phyloP scores from a whole-genome alignment of 495 filamentous ascomycete genomes.

The Lophiostoma macrostomum region DNA sequence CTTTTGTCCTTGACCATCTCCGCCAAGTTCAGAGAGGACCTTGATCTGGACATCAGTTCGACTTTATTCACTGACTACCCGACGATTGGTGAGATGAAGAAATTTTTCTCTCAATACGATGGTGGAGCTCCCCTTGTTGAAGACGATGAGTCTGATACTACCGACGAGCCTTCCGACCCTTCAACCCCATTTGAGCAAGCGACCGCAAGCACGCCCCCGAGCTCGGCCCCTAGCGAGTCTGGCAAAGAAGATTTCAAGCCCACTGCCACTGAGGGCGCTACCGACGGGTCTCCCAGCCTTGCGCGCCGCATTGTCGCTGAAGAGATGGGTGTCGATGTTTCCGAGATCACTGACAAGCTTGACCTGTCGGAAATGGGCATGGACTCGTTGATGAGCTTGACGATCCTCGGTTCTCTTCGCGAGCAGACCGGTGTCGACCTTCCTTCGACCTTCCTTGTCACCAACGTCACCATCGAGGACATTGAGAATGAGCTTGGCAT shows the following conservation, averaged over 20 bases:
- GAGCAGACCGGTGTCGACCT: slow-evolving; percentile 46
- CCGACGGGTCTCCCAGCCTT: slow-evolving; percentile 38
- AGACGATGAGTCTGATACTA: slow-evolving; percentile 36
- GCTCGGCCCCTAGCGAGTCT: slow-evolving; percentile 41
- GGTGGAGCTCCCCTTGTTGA: slow-evolving; percentile 37
- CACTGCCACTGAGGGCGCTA: slow-evolving; percentile 14
- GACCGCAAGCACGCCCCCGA: slow-evolving; percentile 39
- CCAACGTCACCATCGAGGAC: slow-evolving; percentile 45
- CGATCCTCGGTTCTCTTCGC: slow-evolving; percentile 45
- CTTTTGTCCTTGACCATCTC: slow-evolving; percentile 46
- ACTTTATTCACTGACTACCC: slow-evolving; percentile 46
- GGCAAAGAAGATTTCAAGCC: slow-evolving; percentile 36
- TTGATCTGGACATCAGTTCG: slow-evolving; percentile 46
- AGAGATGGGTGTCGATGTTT: slow-evolving; percentile 46
- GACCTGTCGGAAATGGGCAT: slow-evolving; percentile 47
- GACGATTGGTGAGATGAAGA: slow-evolving; percentile 47
- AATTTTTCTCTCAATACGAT: slow-evolving; percentile 45
- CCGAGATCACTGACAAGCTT: slow-evolving; percentile 43
- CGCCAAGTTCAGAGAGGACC: slow-evolving; percentile 47
- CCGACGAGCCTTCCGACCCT: slow-evolving; percentile 37
- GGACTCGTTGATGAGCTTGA: slow-evolving; percentile 49
- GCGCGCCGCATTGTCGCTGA: slow-evolving; percentile 44
- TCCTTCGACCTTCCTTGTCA: slow-evolving; percentile 44
- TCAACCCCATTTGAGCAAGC: slow-evolving; percentile 37
- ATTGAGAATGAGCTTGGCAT: slow-evolving; percentile 48